phyloP scores from a whole-genome alignment of 495 filamentous ascomycete genomes.

The Aspergillus haitiensis region DNA sequence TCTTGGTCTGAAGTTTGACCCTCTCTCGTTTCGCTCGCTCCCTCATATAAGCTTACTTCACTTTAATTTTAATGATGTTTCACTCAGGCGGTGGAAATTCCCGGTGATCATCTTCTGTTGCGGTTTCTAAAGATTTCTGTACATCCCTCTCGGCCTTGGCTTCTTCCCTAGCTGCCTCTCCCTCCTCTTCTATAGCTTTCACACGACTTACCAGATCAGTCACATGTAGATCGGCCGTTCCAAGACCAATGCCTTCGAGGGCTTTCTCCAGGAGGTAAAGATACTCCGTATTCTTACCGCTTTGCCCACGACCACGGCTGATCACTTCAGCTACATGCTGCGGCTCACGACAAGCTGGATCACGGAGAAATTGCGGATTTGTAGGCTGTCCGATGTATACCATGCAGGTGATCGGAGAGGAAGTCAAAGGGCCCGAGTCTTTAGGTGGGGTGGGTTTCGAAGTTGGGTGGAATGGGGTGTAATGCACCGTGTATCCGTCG shows the following conservation, averaged over 20 bases:
- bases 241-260: slow-evolving; percentile 69
- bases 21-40: too few relatives aligned
- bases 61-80: background rate
- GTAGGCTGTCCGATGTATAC: slow-evolving; percentile 94
- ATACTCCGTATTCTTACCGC: slow-evolving; percentile 91
- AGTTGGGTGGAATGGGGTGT: slow-evolving; percentile 71
- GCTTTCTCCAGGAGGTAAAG: slow-evolving; percentile 77
- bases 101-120: slow-evolving; percentile 28
- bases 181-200: slow-evolving; percentile 40
- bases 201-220: slow-evolving; percentile 51
- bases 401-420: slow-evolving; percentile 54
- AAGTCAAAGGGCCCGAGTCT: background rate
- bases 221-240: slow-evolving; percentile 84
- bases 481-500: slow-evolving; percentile 91
- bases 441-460: slow-evolving; percentile 1
- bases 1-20: too few relatives aligned
- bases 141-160: slow-evolving; percentile 41
- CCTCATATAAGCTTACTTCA: background rate
- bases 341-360: slow-evolving; percentile 69
- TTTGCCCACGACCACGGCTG: slow-evolving; percentile 70
- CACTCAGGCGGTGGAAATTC: slow-evolving; percentile 18
- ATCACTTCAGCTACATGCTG: slow-evolving; percentile 84
- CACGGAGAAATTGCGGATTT: slow-evolving; percentile 84
- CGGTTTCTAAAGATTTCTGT: slow-evolving; percentile 30
- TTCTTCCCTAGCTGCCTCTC: slow-evolving; percentile 34